Percentiles rank a stretch among this genome's conserved stretches.
Conservation (phyloP, 169 alveolate species). For the Cryptosporidium bovis region DNA sequence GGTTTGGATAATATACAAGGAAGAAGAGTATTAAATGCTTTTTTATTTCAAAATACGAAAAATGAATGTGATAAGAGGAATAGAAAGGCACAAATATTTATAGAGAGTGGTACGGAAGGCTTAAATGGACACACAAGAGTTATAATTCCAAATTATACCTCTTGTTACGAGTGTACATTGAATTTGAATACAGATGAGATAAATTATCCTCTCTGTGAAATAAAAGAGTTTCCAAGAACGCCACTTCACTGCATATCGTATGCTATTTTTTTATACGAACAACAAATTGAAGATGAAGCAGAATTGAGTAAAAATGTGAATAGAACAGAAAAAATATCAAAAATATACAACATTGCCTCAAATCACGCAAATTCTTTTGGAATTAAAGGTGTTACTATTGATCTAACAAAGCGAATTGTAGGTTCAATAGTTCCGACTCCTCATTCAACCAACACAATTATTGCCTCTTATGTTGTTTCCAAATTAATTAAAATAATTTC, state of each 20-base stretch:
- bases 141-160: slow-evolving; percentile 29
- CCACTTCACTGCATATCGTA: slow-evolving; percentile 64
- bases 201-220: slow-evolving; percentile 58
- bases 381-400: slow-evolving; percentile 67
- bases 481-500: not conserved
- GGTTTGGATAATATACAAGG: slow-evolving; percentile 54
- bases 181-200: slow-evolving; percentile 21
- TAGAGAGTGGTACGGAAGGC: slow-evolving; percentile 71
- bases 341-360: slow-evolving; percentile 25
- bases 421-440: slow-evolving; percentile 48
- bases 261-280: slow-evolving; percentile 29
- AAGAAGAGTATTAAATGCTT: slow-evolving; percentile 49
- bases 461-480: slow-evolving; percentile 63
- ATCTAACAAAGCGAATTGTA: slow-evolving; percentile 28
- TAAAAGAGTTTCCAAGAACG: slow-evolving; percentile 64
- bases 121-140: slow-evolving; percentile 62
- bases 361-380: slow-evolving; percentile 59
- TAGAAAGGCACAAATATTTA: slow-evolving; percentile 13
- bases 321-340: not conserved
- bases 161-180: slow-evolving; percentile 69
- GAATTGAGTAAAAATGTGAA: not conserved
- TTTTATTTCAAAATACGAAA: not conserved
- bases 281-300: not conserved
- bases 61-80: not conserved
- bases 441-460: slow-evolving; percentile 51